Percentiles rank a stretch among this genome's conserved stretches.
These are phyloP conservation scores for Lycium ferocissimum DNA, from an alignment of 257 asterid genomes.

Conservation along the genomic window DNA sequence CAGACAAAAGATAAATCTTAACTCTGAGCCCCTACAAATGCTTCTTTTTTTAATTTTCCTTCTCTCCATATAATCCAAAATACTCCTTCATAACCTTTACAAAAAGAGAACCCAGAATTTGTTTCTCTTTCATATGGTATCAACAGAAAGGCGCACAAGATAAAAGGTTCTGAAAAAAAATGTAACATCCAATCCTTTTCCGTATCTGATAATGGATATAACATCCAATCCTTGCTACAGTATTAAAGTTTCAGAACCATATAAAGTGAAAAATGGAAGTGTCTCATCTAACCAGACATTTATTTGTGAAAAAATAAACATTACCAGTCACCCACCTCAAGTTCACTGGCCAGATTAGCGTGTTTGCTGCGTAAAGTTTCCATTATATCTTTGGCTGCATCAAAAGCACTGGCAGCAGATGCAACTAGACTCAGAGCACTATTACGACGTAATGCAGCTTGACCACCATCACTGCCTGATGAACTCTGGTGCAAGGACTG, in stretches of 20 bases:
- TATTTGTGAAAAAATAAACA: conserved; percentile 28
- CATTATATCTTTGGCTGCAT: conserved; percentile 99
- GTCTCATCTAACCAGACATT: conserved; percentile 18
- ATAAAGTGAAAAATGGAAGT: neutral
- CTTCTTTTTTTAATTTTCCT: neutral
- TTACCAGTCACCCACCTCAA: conserved; percentile 74
- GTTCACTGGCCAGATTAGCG: conserved; percentile 95
- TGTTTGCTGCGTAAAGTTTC: conserved; percentile 95
- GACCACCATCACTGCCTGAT: conserved; percentile 71
- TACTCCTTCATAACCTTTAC: neutral
- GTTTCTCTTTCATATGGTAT: neutral
- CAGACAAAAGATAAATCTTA: neutral
- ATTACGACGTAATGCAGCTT: conserved; percentile 79
- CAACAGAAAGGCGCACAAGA: conserved; percentile 7
- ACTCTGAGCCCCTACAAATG: conserved; percentile 4
- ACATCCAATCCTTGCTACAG: neutral
- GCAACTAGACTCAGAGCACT: conserved; percentile 84
- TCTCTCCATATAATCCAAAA: conserved; percentile 18
- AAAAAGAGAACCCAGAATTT: neutral
- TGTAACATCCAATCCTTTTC: neutral
- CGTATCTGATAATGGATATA: neutral
- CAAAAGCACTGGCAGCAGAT: conserved; percentile 97
- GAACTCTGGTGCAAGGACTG: conserved; percentile 71
- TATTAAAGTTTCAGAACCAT: neutral
- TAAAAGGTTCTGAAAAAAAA: neutral